phyloP scores from a whole-genome alignment of 192 early-diverging fungal genomes.

The Coemansia sp. region DNA sequence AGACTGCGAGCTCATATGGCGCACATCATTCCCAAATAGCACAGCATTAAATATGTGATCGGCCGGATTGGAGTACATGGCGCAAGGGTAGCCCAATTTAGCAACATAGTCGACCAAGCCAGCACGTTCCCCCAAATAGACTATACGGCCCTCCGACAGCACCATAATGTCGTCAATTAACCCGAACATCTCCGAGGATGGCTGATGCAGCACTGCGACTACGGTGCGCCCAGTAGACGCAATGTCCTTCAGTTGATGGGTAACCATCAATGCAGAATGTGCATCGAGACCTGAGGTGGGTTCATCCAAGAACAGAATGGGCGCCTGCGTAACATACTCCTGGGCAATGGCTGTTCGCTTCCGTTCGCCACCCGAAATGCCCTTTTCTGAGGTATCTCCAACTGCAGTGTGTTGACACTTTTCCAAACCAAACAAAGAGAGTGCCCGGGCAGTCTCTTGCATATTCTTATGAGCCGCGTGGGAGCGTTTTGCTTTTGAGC shows the following conservation, averaged over 20 bases:
- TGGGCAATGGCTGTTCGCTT: constrained; percentile 74
- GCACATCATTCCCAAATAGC: constrained; percentile 45
- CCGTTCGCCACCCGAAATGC: constrained; percentile 71
- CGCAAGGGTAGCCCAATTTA: constrained; percentile 51
- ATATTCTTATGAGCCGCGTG: constrained; percentile 2
- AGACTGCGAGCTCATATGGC: not conserved
- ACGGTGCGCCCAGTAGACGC: constrained; percentile 49
- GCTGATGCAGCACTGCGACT: constrained; percentile 56
- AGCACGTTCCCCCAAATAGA: constrained; percentile 62
- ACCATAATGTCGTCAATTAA: constrained; percentile 70
- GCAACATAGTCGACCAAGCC: constrained; percentile 54
- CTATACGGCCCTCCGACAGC: constrained; percentile 65
- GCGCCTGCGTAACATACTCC: constrained; percentile 69
- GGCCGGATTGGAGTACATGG: constrained; percentile 58
- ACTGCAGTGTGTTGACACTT: constrained; percentile 70
- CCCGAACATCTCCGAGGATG: constrained; percentile 60
- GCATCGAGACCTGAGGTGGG: constrained; percentile 70
- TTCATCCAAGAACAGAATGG: constrained; percentile 68
- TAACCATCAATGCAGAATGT: constrained; percentile 58
- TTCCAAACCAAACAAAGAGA: constrained; percentile 61
- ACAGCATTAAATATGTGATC: constrained; percentile 62
- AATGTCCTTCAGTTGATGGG: constrained; percentile 50
- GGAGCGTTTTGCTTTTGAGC: constrained; percentile 9
- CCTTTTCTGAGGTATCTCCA: constrained; percentile 63
- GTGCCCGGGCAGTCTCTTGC: constrained; percentile 57